These are phyloP conservation scores for Aspergillus persii DNA, from an alignment of 2,329 filamentous ascomycete species.

Conservation along the genomic window DNA sequence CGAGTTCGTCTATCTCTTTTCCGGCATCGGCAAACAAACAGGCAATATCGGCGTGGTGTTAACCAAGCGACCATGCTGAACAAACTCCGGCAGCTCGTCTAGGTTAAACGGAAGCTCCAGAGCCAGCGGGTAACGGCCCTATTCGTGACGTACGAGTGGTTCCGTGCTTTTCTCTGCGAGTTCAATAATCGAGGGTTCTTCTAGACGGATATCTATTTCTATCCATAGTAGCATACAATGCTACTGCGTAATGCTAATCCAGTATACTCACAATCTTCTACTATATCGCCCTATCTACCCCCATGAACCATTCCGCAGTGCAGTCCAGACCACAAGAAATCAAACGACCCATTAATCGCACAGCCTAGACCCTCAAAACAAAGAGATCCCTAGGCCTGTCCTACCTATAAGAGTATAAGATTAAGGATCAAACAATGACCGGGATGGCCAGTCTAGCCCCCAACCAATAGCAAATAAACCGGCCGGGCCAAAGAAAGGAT, in stretches of 20 bases:
- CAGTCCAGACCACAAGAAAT: no score
- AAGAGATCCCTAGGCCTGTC: no score
- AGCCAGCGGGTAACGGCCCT: slow-evolving; percentile 13
- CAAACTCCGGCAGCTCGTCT: slow-evolving; percentile 5
- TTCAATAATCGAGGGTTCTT: background rate
- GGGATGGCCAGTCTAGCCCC: no score
- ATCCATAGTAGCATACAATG: background rate
- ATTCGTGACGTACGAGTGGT: slow-evolving; percentile 10
- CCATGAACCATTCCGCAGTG: no score
- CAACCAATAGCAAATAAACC: no score
- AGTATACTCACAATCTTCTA: no score
- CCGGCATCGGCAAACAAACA: background rate
- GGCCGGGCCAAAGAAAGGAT: no score
- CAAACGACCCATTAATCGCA: no score
- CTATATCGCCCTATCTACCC: no score
- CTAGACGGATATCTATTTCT: background rate
- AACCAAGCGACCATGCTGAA: slow-evolving; percentile 20
- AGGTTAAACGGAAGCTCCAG: background rate
- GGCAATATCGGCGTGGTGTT: slow-evolving; percentile 30
- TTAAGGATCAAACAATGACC: no score
- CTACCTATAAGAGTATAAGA: no score
- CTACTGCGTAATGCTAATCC: background rate
- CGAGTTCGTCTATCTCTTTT: slow-evolving; percentile 3
- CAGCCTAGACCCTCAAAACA: no score
- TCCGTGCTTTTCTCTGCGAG: slow-evolving; percentile 8